phyloP scores from a whole-genome alignment of 2,329 filamentous ascomycete genomes.

The Alternaria triticimaculans region DNA sequence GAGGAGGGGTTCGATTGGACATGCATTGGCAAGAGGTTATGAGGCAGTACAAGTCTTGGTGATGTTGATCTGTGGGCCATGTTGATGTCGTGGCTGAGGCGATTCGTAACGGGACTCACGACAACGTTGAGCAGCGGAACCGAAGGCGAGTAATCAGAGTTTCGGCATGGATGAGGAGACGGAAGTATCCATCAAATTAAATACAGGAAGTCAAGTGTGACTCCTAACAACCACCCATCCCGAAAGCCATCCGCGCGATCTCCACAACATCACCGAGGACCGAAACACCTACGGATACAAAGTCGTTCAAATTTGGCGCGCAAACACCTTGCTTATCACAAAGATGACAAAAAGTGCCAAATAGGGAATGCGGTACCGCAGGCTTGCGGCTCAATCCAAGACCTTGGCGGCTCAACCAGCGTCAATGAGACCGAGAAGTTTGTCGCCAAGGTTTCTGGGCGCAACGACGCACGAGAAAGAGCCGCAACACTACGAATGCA shows the following conservation, averaged over 20 bases:
- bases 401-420: background rate
- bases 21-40: background rate
- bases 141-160: background rate
- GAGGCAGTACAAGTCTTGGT: conserved; percentile 1
- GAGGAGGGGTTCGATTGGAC: background rate
- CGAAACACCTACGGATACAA: background rate
- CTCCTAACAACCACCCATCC: background rate
- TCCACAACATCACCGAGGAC: background rate
- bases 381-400: background rate
- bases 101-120: background rate
- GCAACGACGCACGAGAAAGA: background rate
- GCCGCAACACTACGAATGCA: background rate
- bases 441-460: conserved; percentile 1
- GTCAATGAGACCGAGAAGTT: conserved; percentile 2
- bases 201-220: background rate
- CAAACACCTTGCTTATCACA: background rate
- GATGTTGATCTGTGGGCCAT: conserved; percentile 4
- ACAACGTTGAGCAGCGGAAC: background rate
- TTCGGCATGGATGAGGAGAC: background rate
- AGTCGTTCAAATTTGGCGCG: background rate
- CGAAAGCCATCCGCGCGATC: background rate
- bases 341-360: background rate
- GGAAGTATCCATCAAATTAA: background rate
- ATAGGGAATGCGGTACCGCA: conserved; percentile 1
- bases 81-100: background rate